Conservation (phyloP, 2,329 filamentous ascomycete genomes). For the Xylariaceae sp. region DNA sequence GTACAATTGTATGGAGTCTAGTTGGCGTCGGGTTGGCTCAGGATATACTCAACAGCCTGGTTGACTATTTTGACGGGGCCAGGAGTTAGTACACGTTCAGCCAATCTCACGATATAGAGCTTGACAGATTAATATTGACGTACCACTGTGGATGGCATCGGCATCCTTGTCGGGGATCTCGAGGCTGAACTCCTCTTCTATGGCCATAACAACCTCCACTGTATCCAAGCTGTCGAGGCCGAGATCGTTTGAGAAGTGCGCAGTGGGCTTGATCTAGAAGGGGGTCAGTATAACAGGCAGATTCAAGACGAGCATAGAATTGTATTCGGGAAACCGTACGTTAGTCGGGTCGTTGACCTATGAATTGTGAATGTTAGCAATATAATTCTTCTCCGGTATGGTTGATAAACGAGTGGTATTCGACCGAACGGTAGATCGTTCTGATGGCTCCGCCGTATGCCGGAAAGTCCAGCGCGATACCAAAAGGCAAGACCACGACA, state of each 20-base stretch:
- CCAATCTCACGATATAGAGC: no score
- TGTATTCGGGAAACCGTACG: constrained; percentile 41
- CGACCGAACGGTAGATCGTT: no score
- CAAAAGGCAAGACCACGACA: no score
- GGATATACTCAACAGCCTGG: constrained; percentile 91
- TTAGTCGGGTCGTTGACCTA: constrained; percentile 66
- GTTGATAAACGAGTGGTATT: no score
- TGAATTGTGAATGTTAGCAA: constrained; percentile 24
- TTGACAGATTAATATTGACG: constrained; percentile 39
- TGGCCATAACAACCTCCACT: constrained; percentile 99
- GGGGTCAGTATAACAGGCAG: constrained; percentile 14
- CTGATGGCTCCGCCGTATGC: no score
- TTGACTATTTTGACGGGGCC: constrained; percentile 63
- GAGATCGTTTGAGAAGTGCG: constrained; percentile 96
- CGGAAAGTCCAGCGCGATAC: no score
- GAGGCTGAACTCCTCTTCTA: constrained; percentile 91
- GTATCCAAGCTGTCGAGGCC: constrained; percentile 96
- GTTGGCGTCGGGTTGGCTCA: constrained; percentile 87
- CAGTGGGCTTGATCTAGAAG: constrained; percentile 69
- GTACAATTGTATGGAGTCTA: constrained; percentile 33
- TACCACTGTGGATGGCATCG: constrained; percentile 90
- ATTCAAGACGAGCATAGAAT: background rate
- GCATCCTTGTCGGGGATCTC: constrained; percentile 98
- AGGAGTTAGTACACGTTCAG: constrained; percentile 22
- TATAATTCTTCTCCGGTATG: no score